Evolutionary conservation across 164 flowering plant species (phyloP), one percentile per base, ranked within the genome.

Genomic region (Echeveria elegans): DNA sequence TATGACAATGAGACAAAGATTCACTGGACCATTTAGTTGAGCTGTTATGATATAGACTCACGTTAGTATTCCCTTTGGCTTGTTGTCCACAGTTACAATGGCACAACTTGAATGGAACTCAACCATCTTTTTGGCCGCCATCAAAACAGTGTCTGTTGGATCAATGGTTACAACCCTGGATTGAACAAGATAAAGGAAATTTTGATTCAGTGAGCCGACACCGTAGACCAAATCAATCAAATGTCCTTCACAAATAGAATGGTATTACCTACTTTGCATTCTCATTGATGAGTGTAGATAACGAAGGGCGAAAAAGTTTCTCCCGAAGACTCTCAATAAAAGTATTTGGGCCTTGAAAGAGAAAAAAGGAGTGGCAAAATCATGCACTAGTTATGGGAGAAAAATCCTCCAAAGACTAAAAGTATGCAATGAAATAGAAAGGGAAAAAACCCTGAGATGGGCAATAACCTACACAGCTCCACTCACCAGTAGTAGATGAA

Each of bases 261-360:
- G 78, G 73, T 85, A 87, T 91, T 88, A 89, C 96, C 94, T 92
- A 95, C 99, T 89, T 95, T 88, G 97, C 75, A 86, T 92, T 90
- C 77, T 89, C 99, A 24, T 88, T 65, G 61, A 95, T 78, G 30
- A 95, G 85, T 65, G 97, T 89, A 30, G 97, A 87, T 79, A 95
- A 70, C 26, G 94, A 81, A 34, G 99, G 97, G 74, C 70, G 88
- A 66, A 95, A 95, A 87, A 95, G 85, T 61, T 88, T 75, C 70
- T 92, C 97, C 50, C 96, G 81, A 66, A 95, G 86, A 61, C 92
- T 82, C 75, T 95, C 97, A 71, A 95, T 78, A 73, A 95, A 90
- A 11, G 94, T 82, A 76, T 86, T 95, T 23, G 93, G 81, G 66
- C 94, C 97, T 94, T 81, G 59, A 75, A 30, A 71, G 30, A 6